Percentiles rank a stretch among this genome's conserved stretches.
Conservation (phyloP, 1,139 yeast species). For the Candida buenavistaensis region DNA sequence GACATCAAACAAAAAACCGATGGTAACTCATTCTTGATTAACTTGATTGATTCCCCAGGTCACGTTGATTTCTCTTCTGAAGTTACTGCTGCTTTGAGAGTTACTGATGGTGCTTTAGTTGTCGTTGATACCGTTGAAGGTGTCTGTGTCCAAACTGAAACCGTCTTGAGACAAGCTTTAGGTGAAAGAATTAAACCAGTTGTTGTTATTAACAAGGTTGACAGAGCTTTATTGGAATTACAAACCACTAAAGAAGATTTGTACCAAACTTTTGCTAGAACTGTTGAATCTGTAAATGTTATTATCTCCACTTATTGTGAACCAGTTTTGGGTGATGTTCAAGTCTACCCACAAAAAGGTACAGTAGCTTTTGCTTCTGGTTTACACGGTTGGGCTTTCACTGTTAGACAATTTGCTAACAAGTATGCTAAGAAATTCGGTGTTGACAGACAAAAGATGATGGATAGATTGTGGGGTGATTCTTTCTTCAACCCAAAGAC, state of each 20-base stretch:
- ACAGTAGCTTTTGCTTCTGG: constrained; percentile 99
- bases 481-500: constrained; percentile 99
- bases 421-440: constrained; percentile 99
- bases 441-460: constrained; percentile 97
- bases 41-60: constrained; percentile 98
- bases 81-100: constrained; percentile 89
- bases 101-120: constrained; percentile 92
- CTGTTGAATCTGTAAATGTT: constrained; percentile 99
- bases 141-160: constrained; percentile 96
- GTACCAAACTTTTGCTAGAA: constrained; percentile 97
- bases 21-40: constrained; percentile 93
- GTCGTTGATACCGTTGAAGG: constrained; percentile 96
- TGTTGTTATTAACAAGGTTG: constrained; percentile 92
- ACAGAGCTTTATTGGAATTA: constrained; percentile 90
- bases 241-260: constrained; percentile 99
- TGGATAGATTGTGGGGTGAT: constrained; percentile 99
- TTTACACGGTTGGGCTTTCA: constrained; percentile 99
- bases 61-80: constrained; percentile 96
- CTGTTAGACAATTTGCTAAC: constrained; percentile 97
- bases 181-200: constrained; percentile 78
- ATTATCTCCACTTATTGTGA: constrained; percentile 95
- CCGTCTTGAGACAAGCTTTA: constrained; percentile 88
- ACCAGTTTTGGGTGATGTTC: constrained; percentile 88
- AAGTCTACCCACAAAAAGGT: constrained; percentile 98
- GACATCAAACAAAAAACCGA: constrained; percentile 94